Conservation (phyloP, 108 stramenopile genomes). For the Cyclotella choctawhatcheeana region DNA sequence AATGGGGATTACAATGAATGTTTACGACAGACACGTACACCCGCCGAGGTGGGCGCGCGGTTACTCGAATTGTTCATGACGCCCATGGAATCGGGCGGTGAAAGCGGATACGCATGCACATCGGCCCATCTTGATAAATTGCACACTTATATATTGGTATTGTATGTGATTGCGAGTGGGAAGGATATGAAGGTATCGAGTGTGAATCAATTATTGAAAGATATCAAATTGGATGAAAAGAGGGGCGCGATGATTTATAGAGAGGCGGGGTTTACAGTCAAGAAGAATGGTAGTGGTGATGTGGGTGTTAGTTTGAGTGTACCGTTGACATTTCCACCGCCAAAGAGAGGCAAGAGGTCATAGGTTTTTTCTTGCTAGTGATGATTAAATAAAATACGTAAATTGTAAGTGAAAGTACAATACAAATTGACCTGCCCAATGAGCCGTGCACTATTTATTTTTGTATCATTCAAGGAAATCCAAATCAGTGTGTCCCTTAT, state of each 20-base stretch:
- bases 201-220: slow-evolving; percentile 62
- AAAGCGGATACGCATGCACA: slow-evolving; percentile 51
- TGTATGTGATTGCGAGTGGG: slow-evolving; percentile 72
- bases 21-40: slow-evolving; percentile 55
- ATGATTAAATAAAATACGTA: too few species aligned
- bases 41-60: slow-evolving; percentile 55
- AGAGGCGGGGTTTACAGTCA: slow-evolving; percentile 75
- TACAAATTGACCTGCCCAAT: too few species aligned
- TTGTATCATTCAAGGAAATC: too few species aligned
- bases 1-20: slow-evolving; percentile 48
- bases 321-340: slow-evolving; percentile 80
- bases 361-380: too few species aligned
- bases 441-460: too few species aligned
- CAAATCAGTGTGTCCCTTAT: too few species aligned
- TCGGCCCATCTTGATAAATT: slow-evolving; percentile 68
- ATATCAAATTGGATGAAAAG: slow-evolving; percentile 63
- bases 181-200: slow-evolving; percentile 64
- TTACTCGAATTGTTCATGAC: slow-evolving; percentile 72
- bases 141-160: slow-evolving; percentile 62
- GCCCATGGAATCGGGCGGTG: slow-evolving; percentile 37
- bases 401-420: too few species aligned
- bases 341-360: slow-evolving; percentile 51
- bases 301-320: slow-evolving; percentile 61
- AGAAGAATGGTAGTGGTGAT: slow-evolving; percentile 48
- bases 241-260: slow-evolving; percentile 62